Base-by-base conservation (phyloP, 1,284 basidiomycete species). In the Puccinia hordei region DNA sequence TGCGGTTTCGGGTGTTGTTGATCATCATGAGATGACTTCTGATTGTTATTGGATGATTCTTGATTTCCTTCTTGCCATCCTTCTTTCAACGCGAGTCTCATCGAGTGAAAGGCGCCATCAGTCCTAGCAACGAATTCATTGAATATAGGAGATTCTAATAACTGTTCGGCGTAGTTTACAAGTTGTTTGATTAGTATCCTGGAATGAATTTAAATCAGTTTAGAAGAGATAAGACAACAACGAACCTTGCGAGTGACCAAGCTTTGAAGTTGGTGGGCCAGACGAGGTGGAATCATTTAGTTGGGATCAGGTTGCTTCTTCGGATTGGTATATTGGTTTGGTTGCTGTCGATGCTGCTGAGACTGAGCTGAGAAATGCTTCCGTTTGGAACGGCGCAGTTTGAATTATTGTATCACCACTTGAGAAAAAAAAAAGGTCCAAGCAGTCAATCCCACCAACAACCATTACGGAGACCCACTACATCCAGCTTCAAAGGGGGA, bases 51-150 rank as follows among this genome's bases (percentile, higher is more conserved):
- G 2, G 66, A 46, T 9, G 46, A 27, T 27, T 69, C 44, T 51
- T 49, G 41, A 27, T 49, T 15, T 49, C n/a, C 66, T 49, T 69
- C 66, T n/a, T 69, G 41, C 66, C 66, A 69, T 13, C 66, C 66
- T 69, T 69, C 66, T 49, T 69, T 69, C 35, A 69, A 69, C 10
- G 44, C 66, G 41, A 69, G 72, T 59, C 51, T 73, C 17, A 73
- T 59, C 17, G 72, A 73, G 38, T 61, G 27, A 24, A 61, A 38
- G 10, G 41, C 35, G n/a, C 38, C 38, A 59, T 73, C 72, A 38
- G 72, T 73, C 53, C 53, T 73, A 4, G 51, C 38, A 13, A 73
- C 72, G 51, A 73, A 59, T 59, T 73, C 51, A 33, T 73, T 51
- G 27, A 73, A 73, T 1, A 51, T n/a, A 17, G 72, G 33, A 17